Base-by-base conservation (phyloP, 2,329 filamentous ascomycete genomes). In the Neobulgaria alba region DNA sequence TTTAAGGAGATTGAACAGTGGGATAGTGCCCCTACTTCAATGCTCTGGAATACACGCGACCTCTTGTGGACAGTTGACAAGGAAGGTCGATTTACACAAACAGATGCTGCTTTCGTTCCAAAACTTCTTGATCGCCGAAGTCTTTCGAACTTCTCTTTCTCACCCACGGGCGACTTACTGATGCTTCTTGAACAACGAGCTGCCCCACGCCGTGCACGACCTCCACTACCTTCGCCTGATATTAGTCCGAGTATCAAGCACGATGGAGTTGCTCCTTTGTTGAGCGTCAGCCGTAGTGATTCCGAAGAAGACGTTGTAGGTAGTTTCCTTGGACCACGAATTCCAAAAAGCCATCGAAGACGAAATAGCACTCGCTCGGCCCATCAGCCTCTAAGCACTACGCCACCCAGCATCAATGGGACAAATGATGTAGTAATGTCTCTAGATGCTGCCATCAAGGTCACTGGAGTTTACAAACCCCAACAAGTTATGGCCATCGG, bases 1-100 rank as follows among this genome's bases (percentile, higher is more conserved):
- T 82, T 79, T 54, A 79, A 80, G 48, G 74, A 79, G 50, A 70
- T 83, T 34, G 73, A 79, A 43, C 63, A 71, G 29, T 82, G 80
- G 48, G 70, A 75, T 16, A 66, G 57, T 19, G 71, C 76, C 2
- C 78, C 78, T 1, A 69, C 67, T 7, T 70, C 70, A 2, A 57
- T 83, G 12, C 59, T 79, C 5, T 84, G 79, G 79, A 75, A 74
- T 41, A 71, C 78, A 46, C 72, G 77, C 45, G 77, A 82, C 47
- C 67, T 81, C 33, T 60, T 84, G 1, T 84, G 79, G 79, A 39
- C 37, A 5, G 78, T 71, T 5, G 77, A 77, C 1, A 68, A 67
- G 17, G 78, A 82, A 48, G 75, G 75, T 0, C 57, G 69, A 3
- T 81, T 84, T 45, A 72, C 68, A 19, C 79, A 83, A 53, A 79